Conservation (phyloP, 345 rosid genomes). For the Hibiscus mutabilis region DNA sequence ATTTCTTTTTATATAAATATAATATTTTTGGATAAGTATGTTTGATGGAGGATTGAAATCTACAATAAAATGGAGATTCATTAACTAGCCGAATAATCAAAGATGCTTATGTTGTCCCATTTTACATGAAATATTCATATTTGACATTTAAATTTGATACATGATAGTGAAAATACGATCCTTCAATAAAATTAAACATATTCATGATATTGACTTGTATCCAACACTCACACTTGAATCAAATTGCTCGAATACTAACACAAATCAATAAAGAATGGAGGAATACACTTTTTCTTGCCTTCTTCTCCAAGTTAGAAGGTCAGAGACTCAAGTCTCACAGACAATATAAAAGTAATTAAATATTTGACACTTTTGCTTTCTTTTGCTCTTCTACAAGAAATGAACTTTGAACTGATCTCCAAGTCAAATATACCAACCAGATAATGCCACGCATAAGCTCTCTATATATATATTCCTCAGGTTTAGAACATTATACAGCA, state of each 20-base stretch:
- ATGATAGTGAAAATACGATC: too few relatives aligned
- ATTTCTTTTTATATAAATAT: too few relatives aligned
- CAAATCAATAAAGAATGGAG: not conserved
- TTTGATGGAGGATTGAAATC: too few relatives aligned
- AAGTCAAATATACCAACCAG: conserved; percentile 7
- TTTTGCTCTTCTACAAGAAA: not conserved
- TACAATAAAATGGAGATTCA: too few relatives aligned
- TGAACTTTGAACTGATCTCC: not conserved
- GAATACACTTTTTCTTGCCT: not conserved
- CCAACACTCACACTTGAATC: too few relatives aligned
- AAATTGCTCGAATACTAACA: not conserved
- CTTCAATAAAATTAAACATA: too few relatives aligned
- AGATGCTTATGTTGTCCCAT: too few relatives aligned
- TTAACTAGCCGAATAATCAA: too few relatives aligned
- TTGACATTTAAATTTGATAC: too few relatives aligned
- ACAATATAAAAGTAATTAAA: not conserved
- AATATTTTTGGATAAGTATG: too few relatives aligned
- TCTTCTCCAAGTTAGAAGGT: conserved; percentile 2
- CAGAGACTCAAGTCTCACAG: not conserved
- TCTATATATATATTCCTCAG: not conserved
- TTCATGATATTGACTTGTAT: too few relatives aligned
- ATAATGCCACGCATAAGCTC: not conserved
- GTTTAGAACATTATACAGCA: not conserved
- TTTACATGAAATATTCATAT: too few relatives aligned
- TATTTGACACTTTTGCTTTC: not conserved